These are phyloP conservation scores for Helotiales sp. DNA, from an alignment of 2,329 filamentous ascomycete species.

Conservation along the genomic window DNA sequence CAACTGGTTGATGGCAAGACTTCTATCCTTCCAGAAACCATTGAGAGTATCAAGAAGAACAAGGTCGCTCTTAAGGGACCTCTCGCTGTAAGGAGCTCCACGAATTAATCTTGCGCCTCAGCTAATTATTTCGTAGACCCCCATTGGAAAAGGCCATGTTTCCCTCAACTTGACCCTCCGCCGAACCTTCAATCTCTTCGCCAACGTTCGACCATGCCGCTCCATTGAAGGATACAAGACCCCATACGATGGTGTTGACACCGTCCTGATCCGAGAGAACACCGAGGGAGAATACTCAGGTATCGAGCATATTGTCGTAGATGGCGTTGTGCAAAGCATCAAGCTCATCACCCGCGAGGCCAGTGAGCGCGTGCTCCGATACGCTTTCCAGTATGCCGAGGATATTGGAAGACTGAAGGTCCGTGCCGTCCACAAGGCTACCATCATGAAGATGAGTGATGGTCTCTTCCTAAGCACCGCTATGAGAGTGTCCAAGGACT, in stretches of 20 bases:
- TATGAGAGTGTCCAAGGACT: conserved; percentile 88
- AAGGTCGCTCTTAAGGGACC: conserved; percentile 98
- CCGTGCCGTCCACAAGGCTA: conserved; percentile 98
- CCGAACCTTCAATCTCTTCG: conserved; percentile 99
- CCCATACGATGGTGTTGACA: conserved; percentile 95
- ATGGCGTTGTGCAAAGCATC: conserved; percentile 98
- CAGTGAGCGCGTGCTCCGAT: conserved; percentile 92
- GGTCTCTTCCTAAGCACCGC: conserved; percentile 94
- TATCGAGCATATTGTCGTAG: conserved; percentile 97
- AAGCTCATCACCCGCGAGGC: conserved; percentile 98
- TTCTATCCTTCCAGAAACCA: conserved; percentile 89
- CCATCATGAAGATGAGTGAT: conserved; percentile 99
- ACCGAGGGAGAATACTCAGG: conserved; percentile 99
- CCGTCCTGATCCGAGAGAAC: conserved; percentile 98
- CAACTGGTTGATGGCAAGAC: conserved; percentile 94
- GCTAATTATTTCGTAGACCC: conserved; percentile 63
- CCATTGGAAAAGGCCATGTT: conserved; percentile 98
- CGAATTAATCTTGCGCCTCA: conserved; percentile 26
- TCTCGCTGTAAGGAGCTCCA: conserved; percentile 72
- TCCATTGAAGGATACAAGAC: conserved; percentile 98
- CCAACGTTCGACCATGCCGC: conserved; percentile 97
- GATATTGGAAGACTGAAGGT: conserved; percentile 95
- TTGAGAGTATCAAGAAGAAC: conserved; percentile 92
- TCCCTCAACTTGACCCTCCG: conserved; percentile 98
- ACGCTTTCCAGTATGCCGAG: conserved; percentile 97